phyloP scores from a whole-genome alignment of 768 basidiomycete genomes.

The Kwoniella sp. region DNA sequence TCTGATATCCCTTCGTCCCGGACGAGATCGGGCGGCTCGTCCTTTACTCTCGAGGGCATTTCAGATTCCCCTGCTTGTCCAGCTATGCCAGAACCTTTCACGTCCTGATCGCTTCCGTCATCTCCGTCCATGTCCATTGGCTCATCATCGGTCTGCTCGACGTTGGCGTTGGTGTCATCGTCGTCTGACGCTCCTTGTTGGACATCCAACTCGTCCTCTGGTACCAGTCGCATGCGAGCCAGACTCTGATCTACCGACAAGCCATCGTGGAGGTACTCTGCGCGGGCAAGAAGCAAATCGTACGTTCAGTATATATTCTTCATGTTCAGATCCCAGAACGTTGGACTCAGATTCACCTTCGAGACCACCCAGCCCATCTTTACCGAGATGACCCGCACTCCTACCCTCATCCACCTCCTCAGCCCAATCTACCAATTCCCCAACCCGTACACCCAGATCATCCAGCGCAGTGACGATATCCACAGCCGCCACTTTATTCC shows the following conservation, averaged over 20 bases:
- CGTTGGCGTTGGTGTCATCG: not conserved
- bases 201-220: slow-evolving; percentile 5
- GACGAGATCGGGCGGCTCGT: slow-evolving; percentile 7
- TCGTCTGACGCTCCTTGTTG: slow-evolving; percentile 1
- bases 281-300: too few species aligned
- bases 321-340: not conserved
- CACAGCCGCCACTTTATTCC: slow-evolving; percentile 39
- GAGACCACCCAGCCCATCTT: slow-evolving; percentile 25
- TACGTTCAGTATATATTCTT: not conserved
- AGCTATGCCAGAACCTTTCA: too few species aligned
- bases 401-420: slow-evolving; percentile 18
- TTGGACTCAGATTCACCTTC: slow-evolving; percentile 15
- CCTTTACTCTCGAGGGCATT: slow-evolving; percentile 4
- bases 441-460: slow-evolving; percentile 33
- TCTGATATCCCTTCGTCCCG: slow-evolving; percentile 1
- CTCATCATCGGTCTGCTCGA: slow-evolving; percentile 2
- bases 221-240: slow-evolving; percentile 28
- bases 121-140: slow-evolving; percentile 13
- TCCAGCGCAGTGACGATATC: slow-evolving; percentile 43
- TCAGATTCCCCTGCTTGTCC: too few species aligned
- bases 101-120: too few species aligned
- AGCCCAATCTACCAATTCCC: slow-evolving; percentile 34
- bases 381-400: slow-evolving; percentile 18
- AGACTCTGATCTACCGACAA: slow-evolving; percentile 24
- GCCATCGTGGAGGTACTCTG: slow-evolving; percentile 36